Conservation (phyloP, 2,329 filamentous ascomycete genomes). For the Botrytis cinerea region DNA sequence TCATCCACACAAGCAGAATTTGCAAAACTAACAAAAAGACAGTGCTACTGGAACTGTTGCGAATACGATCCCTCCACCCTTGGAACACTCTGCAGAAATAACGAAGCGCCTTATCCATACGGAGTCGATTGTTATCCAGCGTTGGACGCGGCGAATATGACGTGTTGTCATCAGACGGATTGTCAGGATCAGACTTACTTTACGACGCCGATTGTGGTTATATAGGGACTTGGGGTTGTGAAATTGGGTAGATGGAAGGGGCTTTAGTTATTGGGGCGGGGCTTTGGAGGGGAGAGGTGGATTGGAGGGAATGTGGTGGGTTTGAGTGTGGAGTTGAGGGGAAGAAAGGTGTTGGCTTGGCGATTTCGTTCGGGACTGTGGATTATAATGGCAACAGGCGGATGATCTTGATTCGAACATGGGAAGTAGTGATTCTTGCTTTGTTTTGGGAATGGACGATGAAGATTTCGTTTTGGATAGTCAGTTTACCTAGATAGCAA, state of each 20-base stretch:
- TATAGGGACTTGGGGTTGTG: background rate
- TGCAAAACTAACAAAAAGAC: background rate
- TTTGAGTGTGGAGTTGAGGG: background rate
- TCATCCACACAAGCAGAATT: background rate
- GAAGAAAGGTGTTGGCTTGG: no score
- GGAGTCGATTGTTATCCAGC: background rate
- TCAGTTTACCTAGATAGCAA: background rate
- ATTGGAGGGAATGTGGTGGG: background rate
- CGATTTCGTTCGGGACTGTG: background rate
- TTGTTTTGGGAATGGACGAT: background rate
- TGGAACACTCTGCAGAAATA: background rate
- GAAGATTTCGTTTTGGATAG: background rate
- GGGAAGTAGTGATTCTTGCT: background rate
- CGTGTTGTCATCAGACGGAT: background rate
- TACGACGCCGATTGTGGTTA: background rate
- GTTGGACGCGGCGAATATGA: background rate
- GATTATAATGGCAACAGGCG: no score
- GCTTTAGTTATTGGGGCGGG: background rate
- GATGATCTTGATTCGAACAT: background rate
- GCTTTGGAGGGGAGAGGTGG: background rate
- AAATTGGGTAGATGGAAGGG: no score
- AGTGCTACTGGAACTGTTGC: constrained; percentile 11
- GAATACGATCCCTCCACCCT: background rate
- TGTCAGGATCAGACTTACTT: background rate
- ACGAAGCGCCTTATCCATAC: background rate